These are phyloP conservation scores for Globisporangium sylvaticum DNA, from an alignment of 352 stramenopile genomes.

Conservation along the genomic window DNA sequence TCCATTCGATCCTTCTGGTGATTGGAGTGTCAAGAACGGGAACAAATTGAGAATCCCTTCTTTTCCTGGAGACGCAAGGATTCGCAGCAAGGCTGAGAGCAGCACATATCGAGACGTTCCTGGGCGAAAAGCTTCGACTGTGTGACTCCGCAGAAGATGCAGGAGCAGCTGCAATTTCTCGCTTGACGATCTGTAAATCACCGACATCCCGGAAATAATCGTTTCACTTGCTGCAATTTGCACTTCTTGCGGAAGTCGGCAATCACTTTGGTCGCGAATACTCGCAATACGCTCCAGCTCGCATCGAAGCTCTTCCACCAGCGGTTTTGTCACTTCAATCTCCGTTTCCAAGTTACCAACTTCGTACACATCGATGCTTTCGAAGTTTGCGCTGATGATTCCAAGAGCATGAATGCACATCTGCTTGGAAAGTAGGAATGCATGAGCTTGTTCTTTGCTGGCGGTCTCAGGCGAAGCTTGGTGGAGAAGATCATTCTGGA, in stretches of 20 bases:
- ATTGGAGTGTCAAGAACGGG: conserved; percentile 24
- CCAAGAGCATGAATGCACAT: conserved; percentile 39
- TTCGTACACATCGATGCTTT: conserved; percentile 58
- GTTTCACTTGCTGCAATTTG: conserved; percentile 56
- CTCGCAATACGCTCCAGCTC: conserved; percentile 50
- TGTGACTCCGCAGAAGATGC: conserved; percentile 47
- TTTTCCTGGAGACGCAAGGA: conserved; percentile 49
- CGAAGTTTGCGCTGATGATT: conserved; percentile 64
- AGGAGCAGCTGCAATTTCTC: conserved; percentile 72
- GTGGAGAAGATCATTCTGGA: conserved; percentile 12
- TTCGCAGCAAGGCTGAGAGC: conserved; percentile 46
- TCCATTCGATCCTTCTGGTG: background rate
- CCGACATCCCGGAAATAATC: conserved; percentile 55
- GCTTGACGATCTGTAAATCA: conserved; percentile 57
- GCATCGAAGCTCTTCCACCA: conserved; percentile 33
- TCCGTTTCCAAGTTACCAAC: conserved; percentile 33
- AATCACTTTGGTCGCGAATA: conserved; percentile 21
- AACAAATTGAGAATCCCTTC: conserved; percentile 74
- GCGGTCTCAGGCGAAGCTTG: background rate
- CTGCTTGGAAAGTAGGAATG: background rate
- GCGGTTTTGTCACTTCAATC: conserved; percentile 27
- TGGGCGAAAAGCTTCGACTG: conserved; percentile 21
- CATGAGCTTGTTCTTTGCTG: background rate
- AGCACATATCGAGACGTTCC: conserved; percentile 49
- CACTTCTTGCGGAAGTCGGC: conserved; percentile 20